A percentile compares a stretch with the other conserved stretches of the same genome.
Conservation (phyloP, 805 yeast genomes). For the Jamesozyma lodderae region DNA sequence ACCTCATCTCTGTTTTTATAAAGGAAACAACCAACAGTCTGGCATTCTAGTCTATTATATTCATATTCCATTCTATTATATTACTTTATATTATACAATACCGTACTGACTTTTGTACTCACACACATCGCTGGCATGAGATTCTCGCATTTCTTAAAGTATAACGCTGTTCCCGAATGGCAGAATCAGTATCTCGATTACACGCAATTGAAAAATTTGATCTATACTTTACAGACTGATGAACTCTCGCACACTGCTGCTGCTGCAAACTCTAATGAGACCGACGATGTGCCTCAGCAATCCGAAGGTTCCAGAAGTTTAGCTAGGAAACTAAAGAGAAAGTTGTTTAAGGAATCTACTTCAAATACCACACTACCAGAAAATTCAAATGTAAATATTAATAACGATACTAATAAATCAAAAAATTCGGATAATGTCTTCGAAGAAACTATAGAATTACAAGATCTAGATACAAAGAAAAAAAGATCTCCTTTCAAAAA, state of each 20-base stretch:
- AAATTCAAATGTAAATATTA: background rate
- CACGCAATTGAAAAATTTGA: constrained; percentile 45
- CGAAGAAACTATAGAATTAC: constrained; percentile 23
- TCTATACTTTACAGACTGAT: constrained; percentile 45
- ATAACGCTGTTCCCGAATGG: constrained; percentile 82
- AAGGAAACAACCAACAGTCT: no score
- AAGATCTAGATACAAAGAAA: constrained; percentile 7
- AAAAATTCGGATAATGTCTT: constrained; percentile 2
- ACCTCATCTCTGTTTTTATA: no score
- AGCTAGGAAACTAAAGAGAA: constrained; percentile 11
- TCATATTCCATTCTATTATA: no score
- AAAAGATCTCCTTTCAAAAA: constrained; percentile 8
- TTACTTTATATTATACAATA: no score
- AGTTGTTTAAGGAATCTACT: constrained; percentile 5
- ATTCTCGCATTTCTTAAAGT: constrained; percentile 57
- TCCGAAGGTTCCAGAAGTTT: constrained; percentile 3
- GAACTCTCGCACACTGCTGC: constrained; percentile 19
- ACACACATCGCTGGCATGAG: constrained; percentile 42
- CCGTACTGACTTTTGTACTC: background rate
- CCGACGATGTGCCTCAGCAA: background rate
- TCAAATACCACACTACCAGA: background rate
- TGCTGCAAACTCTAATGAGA: background rate
- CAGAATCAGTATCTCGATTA: constrained; percentile 70
- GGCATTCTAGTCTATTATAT: no score
- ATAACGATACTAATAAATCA: background rate